Conservation (phyloP, 768 basidiomycete genomes). For the Termitomyces sp. region DNA sequence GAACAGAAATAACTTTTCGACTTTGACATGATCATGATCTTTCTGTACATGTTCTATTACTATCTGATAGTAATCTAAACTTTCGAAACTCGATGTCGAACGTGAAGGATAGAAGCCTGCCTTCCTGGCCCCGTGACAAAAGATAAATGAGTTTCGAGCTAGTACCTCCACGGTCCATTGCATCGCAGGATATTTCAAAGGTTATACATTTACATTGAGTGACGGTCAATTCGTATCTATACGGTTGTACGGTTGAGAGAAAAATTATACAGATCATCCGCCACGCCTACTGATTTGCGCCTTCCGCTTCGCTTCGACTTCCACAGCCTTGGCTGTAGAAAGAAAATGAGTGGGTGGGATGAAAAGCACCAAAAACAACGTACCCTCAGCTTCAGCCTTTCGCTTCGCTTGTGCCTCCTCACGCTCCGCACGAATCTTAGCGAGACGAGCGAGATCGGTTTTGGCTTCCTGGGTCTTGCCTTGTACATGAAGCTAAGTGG, state of each 20-base stretch:
- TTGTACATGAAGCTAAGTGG: conserved; percentile 55
- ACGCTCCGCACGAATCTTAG: conserved; percentile 82
- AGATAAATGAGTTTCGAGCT: not conserved
- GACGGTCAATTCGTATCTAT: conserved; percentile 1
- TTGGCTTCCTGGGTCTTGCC: conserved; percentile 94
- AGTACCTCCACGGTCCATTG: not conserved
- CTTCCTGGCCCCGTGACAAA: no score
- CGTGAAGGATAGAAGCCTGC: no score
- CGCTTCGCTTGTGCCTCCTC: conserved; percentile 86
- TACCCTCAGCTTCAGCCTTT: conserved; percentile 86
- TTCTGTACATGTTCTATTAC: no score
- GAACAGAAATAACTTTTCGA: no score
- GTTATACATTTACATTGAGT: not conserved
- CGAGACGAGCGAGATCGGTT: conserved; percentile 80
- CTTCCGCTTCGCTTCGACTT: conserved; percentile 59
- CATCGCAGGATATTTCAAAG: conserved; percentile 1
- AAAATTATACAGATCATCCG: not conserved
- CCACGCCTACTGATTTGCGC: conserved; percentile 26
- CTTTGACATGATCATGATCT: no score
- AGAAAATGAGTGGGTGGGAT: not conserved
- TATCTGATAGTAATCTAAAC: no score
- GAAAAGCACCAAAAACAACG: conserved; percentile 10
- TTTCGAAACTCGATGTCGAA: no score
- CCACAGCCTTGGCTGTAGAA: conserved; percentile 57
- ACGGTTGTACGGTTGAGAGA: no score